phyloP scores from a whole-genome alignment of 2,329 filamentous ascomycete genomes.

The Arthrinium phaeospermum region DNA sequence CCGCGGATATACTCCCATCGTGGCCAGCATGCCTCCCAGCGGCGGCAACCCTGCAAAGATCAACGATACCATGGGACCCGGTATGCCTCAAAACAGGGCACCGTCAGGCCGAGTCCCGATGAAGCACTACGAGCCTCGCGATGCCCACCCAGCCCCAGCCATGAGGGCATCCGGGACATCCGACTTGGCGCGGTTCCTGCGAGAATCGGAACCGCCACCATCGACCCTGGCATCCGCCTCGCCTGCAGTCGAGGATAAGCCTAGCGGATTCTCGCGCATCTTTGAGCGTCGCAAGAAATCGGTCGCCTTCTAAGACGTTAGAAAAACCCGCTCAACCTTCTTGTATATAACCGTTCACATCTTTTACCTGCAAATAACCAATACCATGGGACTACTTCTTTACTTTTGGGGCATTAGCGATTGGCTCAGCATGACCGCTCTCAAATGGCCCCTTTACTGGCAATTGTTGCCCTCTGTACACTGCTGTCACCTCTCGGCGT shows the following conservation, averaged over 20 bases:
- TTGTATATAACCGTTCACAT: not conserved
- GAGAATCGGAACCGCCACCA: slow-evolving; percentile 69
- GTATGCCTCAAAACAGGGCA: slow-evolving; percentile 26
- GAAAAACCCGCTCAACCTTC: not conserved
- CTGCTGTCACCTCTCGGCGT: not conserved
- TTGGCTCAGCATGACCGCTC: not conserved
- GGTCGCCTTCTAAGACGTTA: slow-evolving; percentile 33
- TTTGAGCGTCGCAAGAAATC: slow-evolving; percentile 58
- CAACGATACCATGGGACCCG: slow-evolving; percentile 33
- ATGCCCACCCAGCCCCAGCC: slow-evolving; percentile 47
- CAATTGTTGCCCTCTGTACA: not conserved
- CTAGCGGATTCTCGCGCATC: slow-evolving; percentile 51
- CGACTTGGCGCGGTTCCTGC: slow-evolving; percentile 76
- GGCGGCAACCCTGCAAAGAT: slow-evolving; percentile 47
- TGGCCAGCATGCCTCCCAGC: slow-evolving; percentile 53
- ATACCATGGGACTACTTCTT: not conserved
- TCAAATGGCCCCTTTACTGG: not conserved
- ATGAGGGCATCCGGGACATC: slow-evolving; percentile 69
- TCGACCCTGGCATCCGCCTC: slow-evolving; percentile 35
- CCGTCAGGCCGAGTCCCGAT: slow-evolving; percentile 51
- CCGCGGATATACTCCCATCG: slow-evolving; percentile 58
- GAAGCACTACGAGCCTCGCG: slow-evolving; percentile 65
- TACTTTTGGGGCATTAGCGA: not conserved
- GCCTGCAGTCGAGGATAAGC: slow-evolving; percentile 42
- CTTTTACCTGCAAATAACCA: slow-evolving; percentile 6